Evolutionary conservation across 2,329 filamentous ascomycete species (phyloP), one percentile per base, ranked within the genome.

Genomic region (Chrysoporthe cubensis): DNA sequence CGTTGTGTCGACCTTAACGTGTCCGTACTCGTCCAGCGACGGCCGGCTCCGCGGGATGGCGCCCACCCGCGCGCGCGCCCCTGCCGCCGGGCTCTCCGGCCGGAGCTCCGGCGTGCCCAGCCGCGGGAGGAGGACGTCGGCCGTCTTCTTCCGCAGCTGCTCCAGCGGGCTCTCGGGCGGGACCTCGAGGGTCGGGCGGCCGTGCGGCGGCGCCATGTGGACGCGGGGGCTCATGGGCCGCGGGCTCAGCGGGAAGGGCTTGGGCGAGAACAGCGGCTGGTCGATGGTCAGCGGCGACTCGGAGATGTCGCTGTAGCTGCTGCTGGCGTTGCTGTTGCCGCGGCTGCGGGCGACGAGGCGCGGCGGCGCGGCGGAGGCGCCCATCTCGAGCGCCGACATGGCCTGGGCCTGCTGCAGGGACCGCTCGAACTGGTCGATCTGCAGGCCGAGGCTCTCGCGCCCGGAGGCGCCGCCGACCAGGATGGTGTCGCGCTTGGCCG

Each of bases 401-500:
- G 68, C 66, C 68, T 77, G 76, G 8, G 74, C 74, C 18, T 71
- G 72, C 48, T 78, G 63, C 52, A 78, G 75, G 4, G 74, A 72
- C 69, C 75, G 75, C 57, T 79, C 78, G 7, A 79, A 66, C 64
- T 78, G 76, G 44, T 85, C 82, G 14, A 85, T 78, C 66, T 81
- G 81, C 77, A 83, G 82, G 4, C 81, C 80, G 65, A 86, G 77
- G 71, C 85, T 87, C 58, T 79, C 78, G 46, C 82, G 78, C 26
- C 81, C 78, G 1, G 83, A 78, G 0, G 80, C 78, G 69, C 80
- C 79, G 26, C 80, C 79, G 26, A 84, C 80, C 0, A 82, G 82
- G 16, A 85, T 72, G 1, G 84, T 85, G 56, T 87, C 84, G 43
- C 84, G 82, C 73, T 82, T 84, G 3, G 84, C 83, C n/a, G 74